Conservation (phyloP, 2,329 filamentous ascomycete species). For the Diaporthe sp. region DNA sequence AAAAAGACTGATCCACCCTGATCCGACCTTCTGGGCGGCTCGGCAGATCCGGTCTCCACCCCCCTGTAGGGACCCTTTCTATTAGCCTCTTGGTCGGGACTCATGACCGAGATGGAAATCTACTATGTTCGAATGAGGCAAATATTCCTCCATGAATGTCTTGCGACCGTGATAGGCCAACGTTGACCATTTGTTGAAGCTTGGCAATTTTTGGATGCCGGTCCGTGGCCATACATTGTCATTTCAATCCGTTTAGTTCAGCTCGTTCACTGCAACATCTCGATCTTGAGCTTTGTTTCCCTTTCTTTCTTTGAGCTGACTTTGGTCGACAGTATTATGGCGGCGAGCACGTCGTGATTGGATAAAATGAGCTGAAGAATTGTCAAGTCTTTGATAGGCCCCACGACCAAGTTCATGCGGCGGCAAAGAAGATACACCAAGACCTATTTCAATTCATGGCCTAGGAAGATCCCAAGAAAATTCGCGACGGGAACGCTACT, state of each 20-base stretch:
- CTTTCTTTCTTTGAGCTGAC: not conserved
- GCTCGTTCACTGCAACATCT: not conserved
- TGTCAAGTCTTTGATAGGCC: not conserved
- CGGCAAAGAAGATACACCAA: not conserved
- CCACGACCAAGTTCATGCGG: not conserved
- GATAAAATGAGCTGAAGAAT: not conserved
- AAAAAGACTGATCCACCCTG: not conserved
- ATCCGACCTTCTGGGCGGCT: slow-evolving; percentile 1
- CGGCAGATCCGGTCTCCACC: slow-evolving; percentile 12
- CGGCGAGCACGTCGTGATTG: not conserved
- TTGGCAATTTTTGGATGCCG: not conserved
- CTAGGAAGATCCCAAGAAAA: not conserved
- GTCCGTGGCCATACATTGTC: not conserved
- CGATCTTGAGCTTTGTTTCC: not conserved
- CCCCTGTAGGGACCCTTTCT: not conserved
- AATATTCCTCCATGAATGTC: not conserved
- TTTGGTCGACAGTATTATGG: slow-evolving; percentile 6
- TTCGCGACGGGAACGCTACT: too few species aligned
- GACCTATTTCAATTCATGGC: not conserved
- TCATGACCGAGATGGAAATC: slow-evolving; percentile 23
- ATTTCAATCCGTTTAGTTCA: not conserved
- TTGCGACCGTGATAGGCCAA: not conserved
- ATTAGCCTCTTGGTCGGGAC: slow-evolving; percentile 21
- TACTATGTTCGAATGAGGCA: slow-evolving; percentile 5
- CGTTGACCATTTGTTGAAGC: not conserved